Percentiles rank a stretch among this genome's conserved stretches.
phyloP scores from a whole-genome alignment of 2,329 filamentous ascomycete genomes.

The Colletotrichum neosansevieriae region DNA sequence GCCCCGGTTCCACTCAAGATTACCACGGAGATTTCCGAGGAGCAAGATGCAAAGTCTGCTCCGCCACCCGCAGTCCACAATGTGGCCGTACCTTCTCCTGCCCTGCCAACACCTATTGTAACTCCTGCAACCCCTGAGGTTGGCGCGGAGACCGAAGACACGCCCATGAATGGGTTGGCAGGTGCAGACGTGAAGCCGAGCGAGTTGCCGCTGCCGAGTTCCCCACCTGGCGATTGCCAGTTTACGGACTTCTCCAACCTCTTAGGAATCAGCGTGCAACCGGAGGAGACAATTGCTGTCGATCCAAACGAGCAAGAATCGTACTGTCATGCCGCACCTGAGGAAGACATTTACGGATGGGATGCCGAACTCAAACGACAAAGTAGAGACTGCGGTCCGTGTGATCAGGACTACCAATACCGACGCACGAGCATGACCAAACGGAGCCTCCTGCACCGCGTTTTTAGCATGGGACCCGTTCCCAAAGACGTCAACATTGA shows the following conservation, averaged over 20 bases:
- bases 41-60: conserved; percentile 29
- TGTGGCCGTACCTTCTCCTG: not conserved
- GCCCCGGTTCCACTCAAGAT: conserved; percentile 49
- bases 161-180: not conserved
- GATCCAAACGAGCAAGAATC: conserved; percentile 47
- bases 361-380: conserved; percentile 60
- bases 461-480: conserved; percentile 49
- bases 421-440: conserved; percentile 46
- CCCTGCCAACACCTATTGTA: not conserved
- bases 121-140: not conserved
- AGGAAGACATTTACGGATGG: conserved; percentile 65
- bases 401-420: conserved; percentile 44
- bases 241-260: conserved; percentile 54
- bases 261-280: conserved; percentile 49
- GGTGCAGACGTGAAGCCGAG: not conserved
- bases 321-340: conserved; percentile 45
- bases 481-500: conserved; percentile 32
- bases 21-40: conserved; percentile 42
- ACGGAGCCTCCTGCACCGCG: conserved; percentile 54
- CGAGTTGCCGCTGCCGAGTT: conserved; percentile 17
- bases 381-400: conserved; percentile 25
- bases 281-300: conserved; percentile 45
- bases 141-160: not conserved
- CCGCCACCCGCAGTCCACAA: conserved; percentile 42
- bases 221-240: conserved; percentile 14